Percentiles rank a stretch among this genome's conserved stretches.
Evolutionary conservation across 148 eudicot genomes (phyloP).

Genomic region (Fallopia convolvulus): DNA sequence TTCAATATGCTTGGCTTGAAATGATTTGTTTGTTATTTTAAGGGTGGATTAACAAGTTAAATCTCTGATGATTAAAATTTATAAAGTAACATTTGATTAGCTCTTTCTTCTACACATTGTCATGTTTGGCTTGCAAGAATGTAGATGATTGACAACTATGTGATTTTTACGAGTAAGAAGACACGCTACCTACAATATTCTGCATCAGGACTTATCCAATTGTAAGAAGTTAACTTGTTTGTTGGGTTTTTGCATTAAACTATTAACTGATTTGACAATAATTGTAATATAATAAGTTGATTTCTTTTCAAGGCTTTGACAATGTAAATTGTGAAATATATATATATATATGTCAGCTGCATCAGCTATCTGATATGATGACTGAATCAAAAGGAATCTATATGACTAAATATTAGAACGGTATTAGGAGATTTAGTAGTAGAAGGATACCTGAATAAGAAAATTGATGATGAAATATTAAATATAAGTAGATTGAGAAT

Average conservation of each 20-base stretch:
- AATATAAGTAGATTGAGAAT: too few relatives aligned
- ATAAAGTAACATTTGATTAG: background rate
- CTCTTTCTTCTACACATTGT: background rate
- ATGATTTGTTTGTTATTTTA: background rate
- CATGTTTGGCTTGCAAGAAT: background rate
- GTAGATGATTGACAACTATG: background rate
- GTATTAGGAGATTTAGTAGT: background rate
- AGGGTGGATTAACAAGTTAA: background rate
- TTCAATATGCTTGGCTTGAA: background rate
- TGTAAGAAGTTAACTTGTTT: background rate
- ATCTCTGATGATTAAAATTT: background rate
- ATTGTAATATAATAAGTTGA: background rate
- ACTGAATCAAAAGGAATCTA: slow-evolving; percentile 2
- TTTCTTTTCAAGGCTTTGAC: background rate
- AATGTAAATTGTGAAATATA: background rate
- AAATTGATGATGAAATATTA: background rate
- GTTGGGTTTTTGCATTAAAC: background rate
- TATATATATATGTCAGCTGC: background rate
- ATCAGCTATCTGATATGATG: background rate
- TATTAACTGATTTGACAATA: background rate
- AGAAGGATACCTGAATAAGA: background rate
- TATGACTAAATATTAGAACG: background rate
- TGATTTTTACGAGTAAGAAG: background rate
- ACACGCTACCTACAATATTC: background rate
- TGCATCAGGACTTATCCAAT: background rate